A percentile compares a stretch with the other conserved stretches of the same genome.
phyloP scores from a whole-genome alignment of 495 filamentous ascomycete genomes.

The Cercophora samala region DNA sequence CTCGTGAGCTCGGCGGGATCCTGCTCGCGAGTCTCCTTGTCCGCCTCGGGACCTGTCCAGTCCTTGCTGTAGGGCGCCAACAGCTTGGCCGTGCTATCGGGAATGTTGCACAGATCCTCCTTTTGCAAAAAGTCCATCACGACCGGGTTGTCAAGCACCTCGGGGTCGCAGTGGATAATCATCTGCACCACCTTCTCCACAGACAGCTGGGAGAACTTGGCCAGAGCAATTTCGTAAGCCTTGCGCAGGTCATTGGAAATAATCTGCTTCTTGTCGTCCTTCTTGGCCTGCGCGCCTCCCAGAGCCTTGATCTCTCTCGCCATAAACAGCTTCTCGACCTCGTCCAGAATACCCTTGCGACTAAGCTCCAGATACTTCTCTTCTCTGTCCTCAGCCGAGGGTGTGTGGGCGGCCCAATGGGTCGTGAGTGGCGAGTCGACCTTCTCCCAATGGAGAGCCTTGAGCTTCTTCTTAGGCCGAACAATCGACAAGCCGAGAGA shows the following conservation, averaged over 20 bases:
- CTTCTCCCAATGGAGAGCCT: conserved; percentile 99
- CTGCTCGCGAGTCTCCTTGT: conserved; percentile 74
- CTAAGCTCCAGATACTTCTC: conserved; percentile 92
- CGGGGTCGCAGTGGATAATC: conserved; percentile 92
- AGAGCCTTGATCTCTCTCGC: conserved; percentile 95
- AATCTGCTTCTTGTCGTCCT: conserved; percentile 94
- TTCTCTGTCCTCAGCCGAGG: conserved; percentile 79
- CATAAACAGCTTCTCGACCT: conserved; percentile 95
- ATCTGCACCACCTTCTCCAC: conserved; percentile 82
- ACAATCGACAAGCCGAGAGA: conserved; percentile 65
- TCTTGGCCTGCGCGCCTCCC: conserved; percentile 58
- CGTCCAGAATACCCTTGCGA: conserved; percentile 89
- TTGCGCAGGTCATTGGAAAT: conserved; percentile 89
- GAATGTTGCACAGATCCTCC: conserved; percentile 85
- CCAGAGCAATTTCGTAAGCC: conserved; percentile 86
- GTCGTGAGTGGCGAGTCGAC: conserved; percentile 91
- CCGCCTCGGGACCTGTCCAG: conserved; percentile 88
- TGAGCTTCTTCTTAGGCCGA: conserved; percentile 97
- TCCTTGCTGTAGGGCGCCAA: conserved; percentile 95
- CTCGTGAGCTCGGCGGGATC: conserved; percentile 86
- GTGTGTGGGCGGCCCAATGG: conserved; percentile 87
- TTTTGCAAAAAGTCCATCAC: conserved; percentile 96
- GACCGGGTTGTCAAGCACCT: conserved; percentile 87
- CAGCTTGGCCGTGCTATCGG: conserved; percentile 83
- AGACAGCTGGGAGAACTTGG: conserved; percentile 79